phyloP scores from a whole-genome alignment of 352 stramenopile species.

The Hyaloperonospora brassicae region DNA sequence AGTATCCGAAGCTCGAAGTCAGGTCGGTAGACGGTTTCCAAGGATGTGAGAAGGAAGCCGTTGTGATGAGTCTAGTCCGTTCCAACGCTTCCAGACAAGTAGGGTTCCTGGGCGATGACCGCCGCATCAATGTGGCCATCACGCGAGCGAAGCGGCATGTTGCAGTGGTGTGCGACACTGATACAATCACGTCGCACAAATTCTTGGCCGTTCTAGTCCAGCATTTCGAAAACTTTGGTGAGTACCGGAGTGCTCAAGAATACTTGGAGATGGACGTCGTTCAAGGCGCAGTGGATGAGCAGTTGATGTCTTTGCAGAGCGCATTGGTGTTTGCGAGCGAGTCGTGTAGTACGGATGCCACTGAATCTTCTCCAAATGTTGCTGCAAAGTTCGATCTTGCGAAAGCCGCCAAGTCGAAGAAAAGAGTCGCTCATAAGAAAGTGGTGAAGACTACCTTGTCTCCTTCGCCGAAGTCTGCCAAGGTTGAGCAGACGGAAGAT shows the following conservation, averaged over 20 bases:
- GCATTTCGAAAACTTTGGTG: constrained; percentile 91
- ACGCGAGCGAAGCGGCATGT: constrained; percentile 94
- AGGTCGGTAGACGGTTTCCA: constrained; percentile 96
- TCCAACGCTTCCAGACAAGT: constrained; percentile 86
- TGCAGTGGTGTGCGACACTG: constrained; percentile 90
- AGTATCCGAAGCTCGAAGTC: constrained; percentile 73
- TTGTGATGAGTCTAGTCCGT: constrained; percentile 97
- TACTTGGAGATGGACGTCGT: constrained; percentile 62
- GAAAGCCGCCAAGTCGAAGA: constrained; percentile 10
- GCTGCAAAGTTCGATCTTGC: constrained; percentile 1
- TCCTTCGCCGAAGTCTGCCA: not conserved
- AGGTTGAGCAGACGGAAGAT: not conserved
- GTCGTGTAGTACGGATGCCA: not conserved
- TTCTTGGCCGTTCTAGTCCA: constrained; percentile 88
- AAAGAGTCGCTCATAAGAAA: constrained; percentile 12
- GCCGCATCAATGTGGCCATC: constrained; percentile 97
- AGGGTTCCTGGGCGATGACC: constrained; percentile 93
- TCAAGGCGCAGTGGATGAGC: constrained; percentile 23
- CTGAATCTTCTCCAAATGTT: constrained; percentile 1
- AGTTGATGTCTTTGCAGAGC: constrained; percentile 8
- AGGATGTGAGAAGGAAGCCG: constrained; percentile 95
- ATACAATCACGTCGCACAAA: constrained; percentile 86
- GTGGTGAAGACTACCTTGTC: not conserved
- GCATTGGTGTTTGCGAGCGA: not conserved
- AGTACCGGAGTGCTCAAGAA: constrained; percentile 84